phyloP scores from a whole-genome alignment of 2,329 filamentous ascomycete genomes.

The Pseudogymnoascus pannorum region DNA sequence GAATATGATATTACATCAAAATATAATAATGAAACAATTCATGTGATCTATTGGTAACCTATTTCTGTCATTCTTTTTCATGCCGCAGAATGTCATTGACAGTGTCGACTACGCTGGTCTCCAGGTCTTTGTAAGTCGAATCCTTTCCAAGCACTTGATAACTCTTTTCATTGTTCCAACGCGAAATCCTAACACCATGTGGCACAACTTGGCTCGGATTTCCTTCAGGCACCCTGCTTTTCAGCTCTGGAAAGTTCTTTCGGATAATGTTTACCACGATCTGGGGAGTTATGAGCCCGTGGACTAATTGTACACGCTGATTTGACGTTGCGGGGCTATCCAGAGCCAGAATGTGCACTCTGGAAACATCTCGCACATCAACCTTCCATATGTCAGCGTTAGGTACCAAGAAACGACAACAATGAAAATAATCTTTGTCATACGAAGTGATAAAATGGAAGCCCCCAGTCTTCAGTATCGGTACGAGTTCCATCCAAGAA shows the following conservation, averaged over 20 bases:
- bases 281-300: slow-evolving; percentile 51
- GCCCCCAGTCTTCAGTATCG: slow-evolving; percentile 19
- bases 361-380: slow-evolving; percentile 52
- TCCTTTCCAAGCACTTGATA: slow-evolving; percentile 12
- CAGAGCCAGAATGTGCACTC: slow-evolving; percentile 52
- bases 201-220: slow-evolving; percentile 26
- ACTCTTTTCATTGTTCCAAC: slow-evolving; percentile 19
- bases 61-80: slow-evolving; percentile 18
- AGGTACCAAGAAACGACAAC: slow-evolving; percentile 32
- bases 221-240: slow-evolving; percentile 38
- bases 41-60: neutral
- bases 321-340: slow-evolving; percentile 47
- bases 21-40: neutral
- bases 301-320: slow-evolving; percentile 55
- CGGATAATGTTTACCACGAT: slow-evolving; percentile 47
- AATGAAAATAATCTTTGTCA: neutral
- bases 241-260: slow-evolving; percentile 44
- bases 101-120: slow-evolving; percentile 24
- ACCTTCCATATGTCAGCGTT: slow-evolving; percentile 38
- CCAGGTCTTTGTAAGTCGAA: slow-evolving; percentile 23
- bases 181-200: slow-evolving; percentile 19
- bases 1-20: slow-evolving; percentile 1
- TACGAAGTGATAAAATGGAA: slow-evolving; percentile 19
- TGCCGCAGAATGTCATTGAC: slow-evolving; percentile 23
- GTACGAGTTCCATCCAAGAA: slow-evolving; percentile 44